A percentile compares a stretch with the other conserved stretches of the same genome.
These are phyloP conservation scores for Neurospora sp. DNA, from an alignment of 495 filamentous ascomycete species.

Conservation along the genomic window DNA sequence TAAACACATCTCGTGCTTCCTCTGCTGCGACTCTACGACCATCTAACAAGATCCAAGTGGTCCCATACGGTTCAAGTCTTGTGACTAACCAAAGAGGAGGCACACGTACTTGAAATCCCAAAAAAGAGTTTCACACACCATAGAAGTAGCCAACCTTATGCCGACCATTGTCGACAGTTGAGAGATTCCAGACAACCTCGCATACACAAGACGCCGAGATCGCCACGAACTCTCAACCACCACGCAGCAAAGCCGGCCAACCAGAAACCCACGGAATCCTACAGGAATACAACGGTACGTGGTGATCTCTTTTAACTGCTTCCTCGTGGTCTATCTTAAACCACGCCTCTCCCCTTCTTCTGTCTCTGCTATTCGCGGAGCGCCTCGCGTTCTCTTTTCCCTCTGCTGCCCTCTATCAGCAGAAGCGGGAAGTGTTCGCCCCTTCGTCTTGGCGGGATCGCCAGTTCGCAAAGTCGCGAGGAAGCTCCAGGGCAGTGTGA, in stretches of 20 bases:
- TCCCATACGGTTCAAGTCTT: background rate
- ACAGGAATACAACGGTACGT: background rate
- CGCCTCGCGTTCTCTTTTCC: background rate
- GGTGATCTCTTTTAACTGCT: background rate
- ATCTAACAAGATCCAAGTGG: background rate
- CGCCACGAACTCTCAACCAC: background rate
- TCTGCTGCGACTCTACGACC: background rate
- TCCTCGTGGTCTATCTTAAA: background rate
- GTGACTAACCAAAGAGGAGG: background rate
- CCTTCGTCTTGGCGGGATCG: background rate
- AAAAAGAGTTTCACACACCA: background rate
- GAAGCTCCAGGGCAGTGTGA: background rate
- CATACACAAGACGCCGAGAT: background rate
- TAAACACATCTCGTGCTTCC: background rate
- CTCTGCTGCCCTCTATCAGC: background rate
- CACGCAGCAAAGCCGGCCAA: background rate
- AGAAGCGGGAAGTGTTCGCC: background rate
- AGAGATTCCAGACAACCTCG: background rate
- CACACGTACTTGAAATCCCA: background rate
- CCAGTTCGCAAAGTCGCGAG: background rate
- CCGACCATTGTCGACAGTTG: background rate
- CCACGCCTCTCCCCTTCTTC: background rate
- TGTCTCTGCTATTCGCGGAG: background rate
- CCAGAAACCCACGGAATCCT: background rate
- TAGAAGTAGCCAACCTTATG: background rate